Percentiles rank a stretch among this genome's conserved stretches.
These are phyloP conservation scores for Sordariomycetes sp. DNA, from an alignment of 2,329 filamentous ascomycete genomes.

Conservation along the genomic window DNA sequence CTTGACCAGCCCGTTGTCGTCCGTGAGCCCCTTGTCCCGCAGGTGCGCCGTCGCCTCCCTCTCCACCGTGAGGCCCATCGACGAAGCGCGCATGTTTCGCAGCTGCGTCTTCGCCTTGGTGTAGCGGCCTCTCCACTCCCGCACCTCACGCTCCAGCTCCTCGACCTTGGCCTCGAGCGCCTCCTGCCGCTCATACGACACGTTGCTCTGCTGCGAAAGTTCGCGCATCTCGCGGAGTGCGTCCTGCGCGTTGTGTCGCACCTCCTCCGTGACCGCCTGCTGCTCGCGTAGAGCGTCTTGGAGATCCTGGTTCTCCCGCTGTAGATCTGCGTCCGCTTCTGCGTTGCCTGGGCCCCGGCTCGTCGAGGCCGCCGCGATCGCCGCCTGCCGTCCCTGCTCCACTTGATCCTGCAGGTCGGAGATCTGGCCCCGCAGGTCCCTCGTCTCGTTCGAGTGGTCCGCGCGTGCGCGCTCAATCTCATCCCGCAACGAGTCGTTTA, in stretches of 20 bases:
- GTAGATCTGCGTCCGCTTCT: constrained; percentile 37
- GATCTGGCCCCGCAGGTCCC: constrained; percentile 50
- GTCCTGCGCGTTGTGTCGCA: constrained; percentile 67
- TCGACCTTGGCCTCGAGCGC: constrained; percentile 63
- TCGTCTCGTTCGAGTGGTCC: constrained; percentile 52
- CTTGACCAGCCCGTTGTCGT: constrained; percentile 66
- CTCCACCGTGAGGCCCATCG: constrained; percentile 56
- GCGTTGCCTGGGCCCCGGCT: constrained; percentile 7
- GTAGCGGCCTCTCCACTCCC: constrained; percentile 84
- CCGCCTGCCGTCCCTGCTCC: background rate
- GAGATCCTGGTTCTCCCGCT: constrained; percentile 56
- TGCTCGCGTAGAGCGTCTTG: constrained; percentile 57
- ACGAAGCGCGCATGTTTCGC: constrained; percentile 67
- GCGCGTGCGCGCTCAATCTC: constrained; percentile 64
- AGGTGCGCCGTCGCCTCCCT: constrained; percentile 57
- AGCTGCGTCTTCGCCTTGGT: constrained; percentile 79
- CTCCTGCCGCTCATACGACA: constrained; percentile 70
- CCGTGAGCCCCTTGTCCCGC: constrained; percentile 53
- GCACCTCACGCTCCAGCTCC: constrained; percentile 67
- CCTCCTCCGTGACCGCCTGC: constrained; percentile 73
- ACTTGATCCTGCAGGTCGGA: constrained; percentile 30
- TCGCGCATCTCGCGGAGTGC: constrained; percentile 83
- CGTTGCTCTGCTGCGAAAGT: constrained; percentile 67
- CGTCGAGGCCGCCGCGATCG: background rate
- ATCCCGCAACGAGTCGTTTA: constrained; percentile 68